Conservation (phyloP, 345 rosid genomes). For the Murraya paniculata region DNA sequence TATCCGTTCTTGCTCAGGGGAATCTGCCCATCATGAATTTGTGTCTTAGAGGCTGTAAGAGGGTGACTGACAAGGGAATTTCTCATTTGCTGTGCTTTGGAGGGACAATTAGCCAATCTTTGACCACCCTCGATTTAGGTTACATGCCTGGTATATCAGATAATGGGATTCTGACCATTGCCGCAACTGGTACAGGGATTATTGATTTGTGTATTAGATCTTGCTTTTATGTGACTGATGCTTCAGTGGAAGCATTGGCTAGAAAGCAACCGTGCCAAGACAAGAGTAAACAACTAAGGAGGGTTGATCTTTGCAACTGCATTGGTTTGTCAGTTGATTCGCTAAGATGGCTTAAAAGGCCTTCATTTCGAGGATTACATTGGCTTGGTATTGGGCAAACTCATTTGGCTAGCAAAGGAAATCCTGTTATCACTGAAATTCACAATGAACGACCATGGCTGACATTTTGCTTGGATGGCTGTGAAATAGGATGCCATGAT, state of each 20-base stretch:
- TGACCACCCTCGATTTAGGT: conserved; percentile 57
- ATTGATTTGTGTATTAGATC: conserved; percentile 52
- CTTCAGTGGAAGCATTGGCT: conserved; percentile 46
- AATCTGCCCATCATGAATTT: conserved; percentile 44
- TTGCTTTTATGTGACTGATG: conserved; percentile 54
- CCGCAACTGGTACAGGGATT: conserved; percentile 35
- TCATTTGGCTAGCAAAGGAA: conserved; percentile 27
- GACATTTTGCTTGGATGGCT: conserved; percentile 56
- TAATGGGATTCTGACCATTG: conserved; percentile 35
- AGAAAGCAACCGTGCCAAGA: conserved; percentile 31
- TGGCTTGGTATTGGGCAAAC: conserved; percentile 58
- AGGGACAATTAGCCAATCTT: conserved; percentile 44
- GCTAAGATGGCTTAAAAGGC: conserved; percentile 37
- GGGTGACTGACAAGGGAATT: conserved; percentile 67
- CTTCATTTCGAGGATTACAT: conserved; percentile 47
- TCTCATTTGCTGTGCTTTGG: conserved; percentile 38
- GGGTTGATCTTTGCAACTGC: conserved; percentile 62
- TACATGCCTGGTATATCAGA: conserved; percentile 65
- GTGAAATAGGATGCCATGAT: conserved; percentile 69
- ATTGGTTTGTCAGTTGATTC: conserved; percentile 39
- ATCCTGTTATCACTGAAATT: conserved; percentile 22
- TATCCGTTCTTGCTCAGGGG: conserved; percentile 43
- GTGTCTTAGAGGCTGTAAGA: conserved; percentile 62
- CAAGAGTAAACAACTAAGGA: conserved; percentile 37
- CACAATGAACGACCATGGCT: conserved; percentile 50